These are phyloP conservation scores for Teratosphaeria epicoccoides DNA, from an alignment of 2,329 filamentous ascomycete genomes.

Conservation along the genomic window DNA sequence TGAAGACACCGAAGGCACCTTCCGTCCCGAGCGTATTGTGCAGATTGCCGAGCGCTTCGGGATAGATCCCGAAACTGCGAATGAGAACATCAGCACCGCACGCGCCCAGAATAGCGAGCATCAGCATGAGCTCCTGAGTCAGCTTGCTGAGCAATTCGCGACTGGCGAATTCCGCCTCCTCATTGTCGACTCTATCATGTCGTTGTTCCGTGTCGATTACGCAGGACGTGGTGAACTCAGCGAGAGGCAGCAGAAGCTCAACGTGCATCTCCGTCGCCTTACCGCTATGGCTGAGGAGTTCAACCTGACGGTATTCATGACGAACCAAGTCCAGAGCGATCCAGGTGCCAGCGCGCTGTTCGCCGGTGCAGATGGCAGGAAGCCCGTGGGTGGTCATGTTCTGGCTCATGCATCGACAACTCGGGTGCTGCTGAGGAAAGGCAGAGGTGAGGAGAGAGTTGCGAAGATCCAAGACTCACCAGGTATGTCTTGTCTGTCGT, in stretches of 20 bases:
- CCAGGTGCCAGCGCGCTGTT: conserved; percentile 59
- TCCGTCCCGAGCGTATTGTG: conserved; percentile 54
- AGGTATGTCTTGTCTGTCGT: conserved; percentile 33
- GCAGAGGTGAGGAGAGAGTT: conserved; percentile 58
- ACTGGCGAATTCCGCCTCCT: conserved; percentile 55
- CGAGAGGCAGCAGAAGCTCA: conserved; percentile 58
- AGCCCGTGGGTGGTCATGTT: conserved; percentile 57
- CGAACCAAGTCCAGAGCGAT: conserved; percentile 62
- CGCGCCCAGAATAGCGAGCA: conserved; percentile 57
- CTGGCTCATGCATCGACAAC: conserved; percentile 60
- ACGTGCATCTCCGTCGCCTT: conserved; percentile 53
- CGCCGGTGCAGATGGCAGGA: conserved; percentile 56
- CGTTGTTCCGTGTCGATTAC: conserved; percentile 58
- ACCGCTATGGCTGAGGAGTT: conserved; percentile 61
- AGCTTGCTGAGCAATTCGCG: conserved; percentile 50
- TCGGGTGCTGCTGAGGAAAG: conserved; percentile 55
- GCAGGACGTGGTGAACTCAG: conserved; percentile 56
- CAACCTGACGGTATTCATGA: conserved; percentile 55
- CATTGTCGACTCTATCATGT: conserved; percentile 61
- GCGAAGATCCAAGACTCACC: conserved; percentile 60
- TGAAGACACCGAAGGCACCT: conserved; percentile 50
- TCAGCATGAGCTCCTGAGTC: conserved; percentile 53
- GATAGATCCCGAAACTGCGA: conserved; percentile 46
- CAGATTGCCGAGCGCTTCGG: conserved; percentile 59
- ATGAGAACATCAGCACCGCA: conserved; percentile 58